These are phyloP conservation scores for Schoenoplectus tabernaemontani DNA, from an alignment of 202 grass and related monocot genomes.

Conservation along the genomic window DNA sequence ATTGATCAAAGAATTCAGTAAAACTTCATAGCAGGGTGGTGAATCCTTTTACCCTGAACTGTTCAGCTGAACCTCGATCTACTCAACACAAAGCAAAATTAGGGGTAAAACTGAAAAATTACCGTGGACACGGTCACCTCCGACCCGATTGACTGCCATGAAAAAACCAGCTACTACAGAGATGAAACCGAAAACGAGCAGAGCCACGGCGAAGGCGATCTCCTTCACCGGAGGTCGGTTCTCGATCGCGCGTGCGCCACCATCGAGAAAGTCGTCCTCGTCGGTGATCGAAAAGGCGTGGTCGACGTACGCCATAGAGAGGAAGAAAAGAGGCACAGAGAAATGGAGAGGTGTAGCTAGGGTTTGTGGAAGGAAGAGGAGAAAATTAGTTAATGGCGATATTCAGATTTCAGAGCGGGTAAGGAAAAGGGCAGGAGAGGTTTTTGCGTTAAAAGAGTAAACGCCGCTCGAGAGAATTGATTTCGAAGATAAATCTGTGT, in stretches of 20 bases:
- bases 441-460: background rate
- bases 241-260: slow-evolving; percentile 39
- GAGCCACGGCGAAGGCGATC: slow-evolving; percentile 80
- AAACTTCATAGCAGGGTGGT: background rate
- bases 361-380: background rate
- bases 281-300: slow-evolving; percentile 88
- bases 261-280: slow-evolving; percentile 66
- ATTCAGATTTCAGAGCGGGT: background rate
- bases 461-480: background rate
- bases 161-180: slow-evolving; percentile 40
- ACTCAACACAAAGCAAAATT: background rate
- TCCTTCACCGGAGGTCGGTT: slow-evolving; percentile 75
- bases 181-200: slow-evolving; percentile 68
- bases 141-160: slow-evolving; percentile 70
- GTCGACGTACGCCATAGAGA: slow-evolving; percentile 82
- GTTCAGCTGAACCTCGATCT: background rate
- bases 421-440: background rate
- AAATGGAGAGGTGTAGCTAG: slow-evolving; percentile 5
- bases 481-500: background rate
- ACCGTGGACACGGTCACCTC: slow-evolving; percentile 79
- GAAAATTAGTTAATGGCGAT: background rate
- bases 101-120: background rate
- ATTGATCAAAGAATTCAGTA: background rate
- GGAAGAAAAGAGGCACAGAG: background rate
- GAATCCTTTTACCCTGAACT: background rate